Conservation (phyloP, 306 rosid species). For the Trifolium pratense region DNA sequence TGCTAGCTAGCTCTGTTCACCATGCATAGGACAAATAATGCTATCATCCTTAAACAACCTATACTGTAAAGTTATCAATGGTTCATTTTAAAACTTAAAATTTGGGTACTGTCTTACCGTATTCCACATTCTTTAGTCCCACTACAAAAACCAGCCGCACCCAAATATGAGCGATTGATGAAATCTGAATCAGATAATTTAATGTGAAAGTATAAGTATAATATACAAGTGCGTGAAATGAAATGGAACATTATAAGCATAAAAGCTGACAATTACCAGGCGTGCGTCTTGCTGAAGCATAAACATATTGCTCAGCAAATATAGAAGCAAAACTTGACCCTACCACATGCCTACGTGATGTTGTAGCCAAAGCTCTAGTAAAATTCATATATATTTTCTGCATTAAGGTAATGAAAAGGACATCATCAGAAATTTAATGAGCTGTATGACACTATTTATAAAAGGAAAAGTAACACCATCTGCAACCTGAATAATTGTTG, state of each 20-base stretch:
- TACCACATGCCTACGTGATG: constrained; percentile 47
- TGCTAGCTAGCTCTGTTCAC: constrained; percentile 6
- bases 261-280: constrained; percentile 48
- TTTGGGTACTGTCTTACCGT: constrained; percentile 53
- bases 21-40: constrained; percentile 10
- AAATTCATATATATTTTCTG: constrained; percentile 60
- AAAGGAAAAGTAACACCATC: not conserved
- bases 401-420: constrained; percentile 27
- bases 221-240: constrained; percentile 9
- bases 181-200: constrained; percentile 51
- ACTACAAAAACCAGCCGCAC: constrained; percentile 41
- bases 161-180: constrained; percentile 40
- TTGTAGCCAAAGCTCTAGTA: constrained; percentile 51
- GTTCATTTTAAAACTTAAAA: constrained; percentile 5
- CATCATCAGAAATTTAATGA: constrained; percentile 17
- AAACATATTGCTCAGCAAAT: constrained; percentile 45
- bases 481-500: constrained; percentile 17
- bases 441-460: constrained; percentile 9
- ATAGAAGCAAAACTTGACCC: constrained; percentile 45
- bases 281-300: constrained; percentile 51
- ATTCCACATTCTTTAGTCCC: constrained; percentile 51
- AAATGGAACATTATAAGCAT: constrained; percentile 36
- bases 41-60: constrained; percentile 17
- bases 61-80: constrained; percentile 4
- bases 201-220: constrained; percentile 22